Evolutionary conservation across 2,329 filamentous ascomycete species (phyloP).

Genomic region (Cercospora sojina): DNA sequence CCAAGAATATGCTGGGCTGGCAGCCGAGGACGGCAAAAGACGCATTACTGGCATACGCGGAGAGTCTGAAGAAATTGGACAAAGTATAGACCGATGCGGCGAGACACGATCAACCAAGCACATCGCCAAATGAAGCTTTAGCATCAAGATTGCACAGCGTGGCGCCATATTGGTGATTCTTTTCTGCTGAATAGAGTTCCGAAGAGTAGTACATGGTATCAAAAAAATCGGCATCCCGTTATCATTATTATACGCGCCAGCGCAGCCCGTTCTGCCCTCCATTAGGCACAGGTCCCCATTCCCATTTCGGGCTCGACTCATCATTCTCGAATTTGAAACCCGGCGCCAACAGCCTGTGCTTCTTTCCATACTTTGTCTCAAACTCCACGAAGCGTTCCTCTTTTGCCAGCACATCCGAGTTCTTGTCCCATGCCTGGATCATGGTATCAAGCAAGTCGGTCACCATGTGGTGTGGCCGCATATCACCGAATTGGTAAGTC

Average conservation of each 20-base stretch:
- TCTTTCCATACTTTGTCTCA: slow-evolving; percentile 30
- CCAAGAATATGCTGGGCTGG: not conserved
- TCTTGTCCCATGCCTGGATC: slow-evolving; percentile 34
- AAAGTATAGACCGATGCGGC: not conserved
- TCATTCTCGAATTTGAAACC: slow-evolving; percentile 28
- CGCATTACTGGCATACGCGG: not conserved
- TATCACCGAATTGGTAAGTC: slow-evolving; percentile 32
- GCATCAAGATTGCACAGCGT: not conserved
- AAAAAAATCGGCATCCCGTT: not conserved
- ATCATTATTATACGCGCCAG: slow-evolving; percentile 10
- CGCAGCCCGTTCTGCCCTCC: slow-evolving; percentile 17
- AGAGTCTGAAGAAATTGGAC: not conserved
- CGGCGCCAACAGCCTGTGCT: slow-evolving; percentile 33
- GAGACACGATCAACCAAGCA: not conserved
- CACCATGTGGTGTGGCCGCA: slow-evolving; percentile 36
- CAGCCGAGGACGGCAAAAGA: not conserved
- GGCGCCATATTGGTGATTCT: not conserved
- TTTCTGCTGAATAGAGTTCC: not conserved
- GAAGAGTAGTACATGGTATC: not conserved
- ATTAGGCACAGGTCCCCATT: slow-evolving; percentile 23
- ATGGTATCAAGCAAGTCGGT: slow-evolving; percentile 34
- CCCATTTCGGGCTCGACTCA: slow-evolving; percentile 17
- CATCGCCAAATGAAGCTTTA: not conserved
- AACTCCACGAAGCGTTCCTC: slow-evolving; percentile 27
- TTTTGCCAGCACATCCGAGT: slow-evolving; percentile 26